A percentile compares a stretch with the other conserved stretches of the same genome.
These are phyloP conservation scores for Laguncularia racemosa DNA, from an alignment of 345 rosid genomes.

Conservation along the genomic window DNA sequence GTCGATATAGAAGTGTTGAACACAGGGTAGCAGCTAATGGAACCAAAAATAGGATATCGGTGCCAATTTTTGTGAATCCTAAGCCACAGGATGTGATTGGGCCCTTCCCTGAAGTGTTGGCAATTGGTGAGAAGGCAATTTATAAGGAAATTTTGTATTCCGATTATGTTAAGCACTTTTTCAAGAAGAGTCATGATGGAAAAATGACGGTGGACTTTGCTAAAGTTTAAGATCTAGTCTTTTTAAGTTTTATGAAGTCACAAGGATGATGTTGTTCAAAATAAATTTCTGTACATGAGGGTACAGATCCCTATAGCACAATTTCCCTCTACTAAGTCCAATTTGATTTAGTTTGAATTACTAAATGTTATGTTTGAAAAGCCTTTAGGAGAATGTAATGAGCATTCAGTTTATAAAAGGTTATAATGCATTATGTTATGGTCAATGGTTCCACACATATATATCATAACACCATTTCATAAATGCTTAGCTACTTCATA, in stretches of 20 bases:
- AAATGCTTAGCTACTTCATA: no score
- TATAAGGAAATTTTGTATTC: slow-evolving; percentile 19
- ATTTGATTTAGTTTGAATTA: no score
- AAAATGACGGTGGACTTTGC: slow-evolving; percentile 22
- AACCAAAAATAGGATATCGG: slow-evolving; percentile 15
- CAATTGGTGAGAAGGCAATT: slow-evolving; percentile 10
- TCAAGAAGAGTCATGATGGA: slow-evolving; percentile 28
- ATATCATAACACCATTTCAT: no score
- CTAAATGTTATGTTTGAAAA: no score
- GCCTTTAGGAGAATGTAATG: no score
- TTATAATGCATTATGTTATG: no score
- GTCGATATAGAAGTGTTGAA: slow-evolving; percentile 16
- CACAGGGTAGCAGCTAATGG: slow-evolving; percentile 15
- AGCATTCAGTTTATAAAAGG: no score
- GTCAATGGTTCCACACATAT: no score
- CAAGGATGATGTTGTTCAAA: no score
- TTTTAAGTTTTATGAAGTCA: not conserved
- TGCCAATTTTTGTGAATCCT: slow-evolving; percentile 20
- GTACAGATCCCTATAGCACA: no score
- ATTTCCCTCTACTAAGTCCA: no score
- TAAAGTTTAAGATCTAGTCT: not conserved
- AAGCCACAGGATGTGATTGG: slow-evolving; percentile 7
- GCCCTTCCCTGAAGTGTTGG: slow-evolving; percentile 17
- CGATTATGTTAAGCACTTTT: slow-evolving; percentile 29
- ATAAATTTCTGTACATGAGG: no score